Evolutionary conservation across 23 red algal genomes (phyloP).

Genomic region (Gracilaria gracilis): DNA sequence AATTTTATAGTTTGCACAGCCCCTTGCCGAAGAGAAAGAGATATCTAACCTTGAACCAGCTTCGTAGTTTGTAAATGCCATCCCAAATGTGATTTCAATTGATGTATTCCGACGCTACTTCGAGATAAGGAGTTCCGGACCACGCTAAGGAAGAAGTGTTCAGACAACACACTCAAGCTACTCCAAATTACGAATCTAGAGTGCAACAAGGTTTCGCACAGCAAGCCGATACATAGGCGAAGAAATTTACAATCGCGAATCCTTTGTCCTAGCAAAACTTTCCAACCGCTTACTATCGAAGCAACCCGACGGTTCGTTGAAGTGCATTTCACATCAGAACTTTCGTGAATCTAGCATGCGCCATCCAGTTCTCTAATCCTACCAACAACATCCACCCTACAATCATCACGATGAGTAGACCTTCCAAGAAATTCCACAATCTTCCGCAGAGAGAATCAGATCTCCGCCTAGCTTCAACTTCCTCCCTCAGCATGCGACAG

Average conservation of each 20-base stretch:
- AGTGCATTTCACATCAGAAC: constrained; percentile 8
- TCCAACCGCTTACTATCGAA: background rate
- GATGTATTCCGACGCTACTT: too few relatives aligned
- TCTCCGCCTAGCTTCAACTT: background rate
- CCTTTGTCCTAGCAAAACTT: background rate
- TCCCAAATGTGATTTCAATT: too few relatives aligned
- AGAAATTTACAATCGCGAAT: background rate
- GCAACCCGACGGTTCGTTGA: background rate
- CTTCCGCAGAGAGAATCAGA: background rate
- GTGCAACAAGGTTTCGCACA: too few relatives aligned
- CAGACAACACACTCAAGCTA: too few relatives aligned
- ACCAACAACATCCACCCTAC: background rate
- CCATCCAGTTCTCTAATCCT: background rate
- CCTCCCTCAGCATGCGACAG: constrained; percentile 13
- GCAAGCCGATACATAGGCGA: too few relatives aligned
- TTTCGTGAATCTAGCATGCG: background rate
- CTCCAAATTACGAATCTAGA: too few relatives aligned
- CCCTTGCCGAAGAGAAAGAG: background rate
- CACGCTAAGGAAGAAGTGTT: too few relatives aligned
- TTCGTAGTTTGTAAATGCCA: background rate
- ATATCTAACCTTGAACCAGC: background rate
- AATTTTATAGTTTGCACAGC: background rate
- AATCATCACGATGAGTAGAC: background rate
- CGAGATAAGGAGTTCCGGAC: too few relatives aligned
- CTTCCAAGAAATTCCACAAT: constrained; percentile 1